These are phyloP conservation scores for Populus nigra DNA, from an alignment of 345 rosid species.

Conservation along the genomic window DNA sequence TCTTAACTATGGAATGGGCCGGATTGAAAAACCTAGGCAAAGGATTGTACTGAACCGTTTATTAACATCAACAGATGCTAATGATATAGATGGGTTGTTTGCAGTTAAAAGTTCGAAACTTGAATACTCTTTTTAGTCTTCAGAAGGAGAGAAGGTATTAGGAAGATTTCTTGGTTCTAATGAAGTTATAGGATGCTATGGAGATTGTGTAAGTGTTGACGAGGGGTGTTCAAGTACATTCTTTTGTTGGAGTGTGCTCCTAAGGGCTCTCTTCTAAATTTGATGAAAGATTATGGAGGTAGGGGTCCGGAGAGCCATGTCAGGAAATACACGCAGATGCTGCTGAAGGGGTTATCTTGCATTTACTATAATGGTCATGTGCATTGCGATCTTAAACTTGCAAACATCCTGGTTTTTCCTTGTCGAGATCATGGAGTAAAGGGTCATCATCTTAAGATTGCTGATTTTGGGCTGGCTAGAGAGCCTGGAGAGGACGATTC, in stretches of 20 bases:
- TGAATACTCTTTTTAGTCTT: background rate
- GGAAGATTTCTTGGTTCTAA: background rate
- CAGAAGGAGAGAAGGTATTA: background rate
- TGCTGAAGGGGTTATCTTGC: background rate
- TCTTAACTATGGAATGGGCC: background rate
- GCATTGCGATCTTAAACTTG: background rate
- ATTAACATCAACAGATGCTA: background rate
- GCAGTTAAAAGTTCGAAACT: background rate
- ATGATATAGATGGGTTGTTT: background rate
- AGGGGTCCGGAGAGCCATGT: background rate
- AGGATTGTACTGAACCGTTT: background rate
- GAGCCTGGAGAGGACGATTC: background rate
- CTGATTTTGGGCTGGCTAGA: background rate
- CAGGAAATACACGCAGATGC: background rate
- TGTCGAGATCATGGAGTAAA: background rate
- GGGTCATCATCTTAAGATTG: background rate
- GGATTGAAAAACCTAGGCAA: background rate
- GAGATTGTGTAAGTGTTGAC: background rate
- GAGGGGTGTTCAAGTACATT: background rate
- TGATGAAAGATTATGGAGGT: background rate
- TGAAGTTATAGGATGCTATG: background rate
- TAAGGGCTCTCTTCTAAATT: background rate
- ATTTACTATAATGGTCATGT: background rate
- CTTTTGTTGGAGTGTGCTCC: background rate
- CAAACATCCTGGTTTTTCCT: background rate